A percentile compares a stretch with the other conserved stretches of the same genome.
Conservation (phyloP, 2,329 filamentous ascomycete species). For the Colletotrichum navitas region DNA sequence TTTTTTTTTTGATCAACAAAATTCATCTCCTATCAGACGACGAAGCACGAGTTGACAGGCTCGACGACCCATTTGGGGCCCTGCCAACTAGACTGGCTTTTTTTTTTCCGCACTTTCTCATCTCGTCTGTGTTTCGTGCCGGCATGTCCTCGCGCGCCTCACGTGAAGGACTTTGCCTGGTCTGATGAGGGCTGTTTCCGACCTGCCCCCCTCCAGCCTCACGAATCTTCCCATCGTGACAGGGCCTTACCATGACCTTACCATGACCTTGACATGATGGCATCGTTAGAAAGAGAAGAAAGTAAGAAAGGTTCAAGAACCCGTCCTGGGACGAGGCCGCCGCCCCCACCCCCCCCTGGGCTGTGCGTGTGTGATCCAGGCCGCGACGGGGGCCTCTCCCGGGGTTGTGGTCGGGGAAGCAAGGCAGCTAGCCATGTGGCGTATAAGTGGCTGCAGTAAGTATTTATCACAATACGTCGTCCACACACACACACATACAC, state of each 20-base stretch:
- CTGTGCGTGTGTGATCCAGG: neutral
- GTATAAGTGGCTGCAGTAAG: neutral
- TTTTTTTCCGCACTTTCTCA: too few species aligned
- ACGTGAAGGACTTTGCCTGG: neutral
- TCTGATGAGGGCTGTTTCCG: neutral
- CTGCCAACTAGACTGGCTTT: neutral
- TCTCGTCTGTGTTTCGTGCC: neutral
- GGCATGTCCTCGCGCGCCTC: neutral
- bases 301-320: too few species aligned
- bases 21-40: conserved; percentile 32
- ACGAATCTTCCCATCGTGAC: neutral
- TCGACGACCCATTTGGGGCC: neutral
- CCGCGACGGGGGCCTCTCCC: neutral
- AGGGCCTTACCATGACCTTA: too few species aligned
- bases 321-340: neutral
- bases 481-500: too few species aligned
- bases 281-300: too few species aligned
- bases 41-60: neutral
- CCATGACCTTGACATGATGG: neutral
- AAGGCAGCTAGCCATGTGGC: neutral
- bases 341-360: neutral
- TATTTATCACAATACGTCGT: neutral
- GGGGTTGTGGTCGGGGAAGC: neutral
- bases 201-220: neutral
- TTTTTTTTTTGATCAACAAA: conserved; percentile 13